A percentile compares a stretch with the other conserved stretches of the same genome.
These are phyloP conservation scores for Oryza australiensis DNA, from an alignment of 176 grass and related monocot genomes.

Conservation along the genomic window DNA sequence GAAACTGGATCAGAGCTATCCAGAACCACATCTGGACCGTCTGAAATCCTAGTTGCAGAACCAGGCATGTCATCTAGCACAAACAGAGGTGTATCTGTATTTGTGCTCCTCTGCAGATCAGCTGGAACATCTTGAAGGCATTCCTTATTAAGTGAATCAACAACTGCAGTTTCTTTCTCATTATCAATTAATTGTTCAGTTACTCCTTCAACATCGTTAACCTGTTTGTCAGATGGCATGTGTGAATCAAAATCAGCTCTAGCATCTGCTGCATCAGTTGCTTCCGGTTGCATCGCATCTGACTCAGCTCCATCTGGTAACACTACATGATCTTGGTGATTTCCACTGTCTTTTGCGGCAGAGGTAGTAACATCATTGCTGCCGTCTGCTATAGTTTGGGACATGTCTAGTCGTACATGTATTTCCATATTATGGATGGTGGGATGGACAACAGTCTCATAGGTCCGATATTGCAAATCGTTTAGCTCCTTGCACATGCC, in stretches of 20 bases:
- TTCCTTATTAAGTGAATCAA: constrained; percentile 34
- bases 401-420: constrained; percentile 15
- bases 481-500: constrained; percentile 71
- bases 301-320: constrained; percentile 24
- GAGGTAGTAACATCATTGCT: constrained; percentile 24
- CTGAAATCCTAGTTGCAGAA: constrained; percentile 24
- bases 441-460: constrained; percentile 37
- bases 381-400: constrained; percentile 36
- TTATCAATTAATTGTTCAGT: constrained; percentile 22
- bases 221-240: constrained; percentile 29
- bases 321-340: constrained; percentile 31
- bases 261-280: constrained; percentile 11
- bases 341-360: constrained; percentile 29
- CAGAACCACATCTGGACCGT: constrained; percentile 31
- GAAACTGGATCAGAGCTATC: constrained; percentile 33
- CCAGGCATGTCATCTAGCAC: constrained; percentile 33
- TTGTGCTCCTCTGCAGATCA: constrained; percentile 45
- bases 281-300: constrained; percentile 11
- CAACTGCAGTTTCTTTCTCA: constrained; percentile 26
- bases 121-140: constrained; percentile 38
- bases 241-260: constrained; percentile 29
- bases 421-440: constrained; percentile 32
- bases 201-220: constrained; percentile 37
- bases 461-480: constrained; percentile 47
- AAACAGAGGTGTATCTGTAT: constrained; percentile 24